Conservation (phyloP, 768 basidiomycete genomes). For the Lactarius sanguifluus region DNA sequence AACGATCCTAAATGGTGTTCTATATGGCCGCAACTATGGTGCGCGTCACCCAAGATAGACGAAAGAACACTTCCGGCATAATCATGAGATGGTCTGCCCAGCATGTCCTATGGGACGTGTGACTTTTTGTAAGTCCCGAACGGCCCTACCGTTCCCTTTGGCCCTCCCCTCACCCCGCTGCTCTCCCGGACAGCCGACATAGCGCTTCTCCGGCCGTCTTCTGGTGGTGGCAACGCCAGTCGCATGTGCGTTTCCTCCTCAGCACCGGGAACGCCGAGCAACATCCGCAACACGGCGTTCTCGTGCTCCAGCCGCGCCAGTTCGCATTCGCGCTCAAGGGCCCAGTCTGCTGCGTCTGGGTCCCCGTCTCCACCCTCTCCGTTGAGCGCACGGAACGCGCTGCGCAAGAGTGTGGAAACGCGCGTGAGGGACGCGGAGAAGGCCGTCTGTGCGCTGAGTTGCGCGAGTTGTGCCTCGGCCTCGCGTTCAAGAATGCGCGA, state of each 20-base stretch:
- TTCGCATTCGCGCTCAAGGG: conserved; percentile 89
- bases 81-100: neutral
- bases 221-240: conserved; percentile 13
- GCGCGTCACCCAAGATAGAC: neutral
- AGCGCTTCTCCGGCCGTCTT: conserved; percentile 29
- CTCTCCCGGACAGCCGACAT: conserved; percentile 21
- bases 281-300: conserved; percentile 74
- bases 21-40: neutral
- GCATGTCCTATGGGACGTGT: conserved; percentile 17
- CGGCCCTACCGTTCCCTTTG: conserved; percentile 30
- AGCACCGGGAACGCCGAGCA: conserved; percentile 55
- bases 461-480: conserved; percentile 58
- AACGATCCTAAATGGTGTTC: neutral
- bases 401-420: conserved; percentile 66
- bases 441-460: conserved; percentile 60
- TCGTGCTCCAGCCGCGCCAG: conserved; percentile 83
- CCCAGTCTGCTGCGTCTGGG: conserved; percentile 57
- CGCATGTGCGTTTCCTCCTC: conserved; percentile 21
- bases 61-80: neutral
- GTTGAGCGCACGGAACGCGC: conserved; percentile 62
- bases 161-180: conserved; percentile 25
- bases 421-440: conserved; percentile 68
- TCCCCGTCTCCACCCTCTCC: conserved; percentile 53
- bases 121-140: conserved; percentile 30
- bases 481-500: conserved; percentile 74